Evolutionary conservation across 2,329 filamentous ascomycete species (phyloP).

Genomic region (Diaporthe batatas): DNA sequence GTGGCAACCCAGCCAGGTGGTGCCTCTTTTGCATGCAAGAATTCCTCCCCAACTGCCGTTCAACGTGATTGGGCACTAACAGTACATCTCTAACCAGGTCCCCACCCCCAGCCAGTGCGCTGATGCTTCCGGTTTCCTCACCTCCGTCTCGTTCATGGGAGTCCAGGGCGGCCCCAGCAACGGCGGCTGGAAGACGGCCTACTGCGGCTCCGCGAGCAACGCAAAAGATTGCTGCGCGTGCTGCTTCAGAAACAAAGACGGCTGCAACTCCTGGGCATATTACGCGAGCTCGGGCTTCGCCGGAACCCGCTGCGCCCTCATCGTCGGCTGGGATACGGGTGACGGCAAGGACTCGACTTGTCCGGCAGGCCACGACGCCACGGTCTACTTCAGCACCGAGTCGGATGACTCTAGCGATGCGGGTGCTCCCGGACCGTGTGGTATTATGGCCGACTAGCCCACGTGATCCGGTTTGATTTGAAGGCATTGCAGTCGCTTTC

Average conservation of each 20-base stretch:
- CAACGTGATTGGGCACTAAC: too few relatives aligned
- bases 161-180: conserved; percentile 22
- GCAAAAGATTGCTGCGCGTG: conserved; percentile 33
- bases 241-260: conserved; percentile 33
- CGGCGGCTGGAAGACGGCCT: conserved; percentile 32
- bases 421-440: conserved; percentile 39
- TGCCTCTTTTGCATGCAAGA: neutral
- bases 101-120: conserved; percentile 29
- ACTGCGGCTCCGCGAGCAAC: conserved; percentile 20
- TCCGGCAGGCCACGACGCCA: conserved; percentile 29
- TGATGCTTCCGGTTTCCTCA: conserved; percentile 33
- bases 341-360: conserved; percentile 31
- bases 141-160: conserved; percentile 36
- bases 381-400: conserved; percentile 11
- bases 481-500: neutral
- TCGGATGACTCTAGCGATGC: conserved; percentile 28
- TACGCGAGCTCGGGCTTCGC: conserved; percentile 23
- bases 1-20: conserved; percentile 6
- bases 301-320: conserved; percentile 36
- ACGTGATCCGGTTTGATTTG: neutral
- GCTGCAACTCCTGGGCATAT: conserved; percentile 39
- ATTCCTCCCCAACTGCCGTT: neutral
- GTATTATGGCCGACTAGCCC: neutral
- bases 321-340: conserved; percentile 35
- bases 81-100: neutral